A percentile compares a stretch with the other conserved stretches of the same genome.
Conservation (phyloP, 225 moss, liverwort and hornwort species). For the Pseudoscleropodium purum region DNA sequence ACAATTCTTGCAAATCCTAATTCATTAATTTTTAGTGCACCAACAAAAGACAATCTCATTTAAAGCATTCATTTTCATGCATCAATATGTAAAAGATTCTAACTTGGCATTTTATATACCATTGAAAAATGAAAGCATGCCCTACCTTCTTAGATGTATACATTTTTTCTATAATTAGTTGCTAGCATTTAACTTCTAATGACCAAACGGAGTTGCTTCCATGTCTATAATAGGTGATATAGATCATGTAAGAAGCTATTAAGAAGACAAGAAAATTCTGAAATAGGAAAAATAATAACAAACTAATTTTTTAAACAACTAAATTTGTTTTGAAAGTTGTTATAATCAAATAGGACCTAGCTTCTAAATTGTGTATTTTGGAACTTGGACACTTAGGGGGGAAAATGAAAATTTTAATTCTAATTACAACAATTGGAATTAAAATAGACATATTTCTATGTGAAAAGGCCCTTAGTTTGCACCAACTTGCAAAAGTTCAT, state of each 20-base stretch:
- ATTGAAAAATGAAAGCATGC: neutral
- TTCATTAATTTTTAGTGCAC: neutral
- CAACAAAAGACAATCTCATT: neutral
- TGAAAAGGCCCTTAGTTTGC: too few species aligned
- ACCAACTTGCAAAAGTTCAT: too few species aligned
- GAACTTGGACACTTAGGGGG: too few species aligned
- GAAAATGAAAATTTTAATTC: too few species aligned
- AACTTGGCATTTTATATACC: neutral
- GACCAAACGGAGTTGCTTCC: too few species aligned
- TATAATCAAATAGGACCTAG: neutral
- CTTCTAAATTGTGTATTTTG: too few species aligned
- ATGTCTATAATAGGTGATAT: neutral
- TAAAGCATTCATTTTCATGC: neutral
- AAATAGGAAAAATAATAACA: neutral
- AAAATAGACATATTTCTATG: too few species aligned
- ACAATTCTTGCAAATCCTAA: neutral
- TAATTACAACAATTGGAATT: too few species aligned
- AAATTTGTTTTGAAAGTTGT: neutral
- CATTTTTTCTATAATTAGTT: too few species aligned
- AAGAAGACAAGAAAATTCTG: fast-evolving
- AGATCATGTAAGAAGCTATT: neutral
- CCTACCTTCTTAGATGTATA: neutral
- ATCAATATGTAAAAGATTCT: neutral
- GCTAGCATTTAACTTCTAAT: too few species aligned
- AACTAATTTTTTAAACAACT: neutral